Conservation (phyloP, 2,329 filamentous ascomycete species). For the Magnaporthiopsis incrustans region DNA sequence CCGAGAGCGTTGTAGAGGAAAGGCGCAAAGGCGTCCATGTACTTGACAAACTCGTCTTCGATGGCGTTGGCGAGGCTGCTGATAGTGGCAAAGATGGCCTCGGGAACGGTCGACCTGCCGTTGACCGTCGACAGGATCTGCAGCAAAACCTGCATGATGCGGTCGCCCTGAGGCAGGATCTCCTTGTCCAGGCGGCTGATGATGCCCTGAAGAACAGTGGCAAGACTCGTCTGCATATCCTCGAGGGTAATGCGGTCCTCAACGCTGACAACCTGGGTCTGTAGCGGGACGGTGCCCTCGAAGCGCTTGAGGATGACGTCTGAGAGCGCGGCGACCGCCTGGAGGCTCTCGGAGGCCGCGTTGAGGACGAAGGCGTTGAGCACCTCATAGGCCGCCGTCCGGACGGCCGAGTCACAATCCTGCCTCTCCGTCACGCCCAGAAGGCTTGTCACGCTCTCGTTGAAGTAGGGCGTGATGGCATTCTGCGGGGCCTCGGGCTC, state of each 20-base stretch:
- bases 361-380: constrained; percentile 92
- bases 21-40: constrained; percentile 92
- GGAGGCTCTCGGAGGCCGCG: constrained; percentile 76
- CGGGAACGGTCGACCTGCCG: constrained; percentile 86
- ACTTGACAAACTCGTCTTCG: constrained; percentile 89
- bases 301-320: constrained; percentile 85
- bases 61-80: constrained; percentile 86
- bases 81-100: constrained; percentile 86
- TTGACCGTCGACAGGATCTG: constrained; percentile 71
- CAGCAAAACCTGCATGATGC: constrained; percentile 85
- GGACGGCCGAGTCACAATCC: constrained; percentile 79
- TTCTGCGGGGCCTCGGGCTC: constrained; percentile 72
- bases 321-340: constrained; percentile 71
- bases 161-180: constrained; percentile 81
- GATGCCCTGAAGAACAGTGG: constrained; percentile 85
- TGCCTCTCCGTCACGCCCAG: constrained; percentile 75
- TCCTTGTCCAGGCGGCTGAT: constrained; percentile 87
- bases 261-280: constrained; percentile 89
- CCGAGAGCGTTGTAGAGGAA: constrained; percentile 90
- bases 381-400: constrained; percentile 95
- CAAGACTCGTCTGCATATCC: constrained; percentile 95
- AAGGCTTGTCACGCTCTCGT: constrained; percentile 80
- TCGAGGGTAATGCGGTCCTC: constrained; percentile 94
- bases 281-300: constrained; percentile 81
- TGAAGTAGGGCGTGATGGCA: constrained; percentile 83